Evolutionary conservation across 75 land plant species (phyloP), one percentile per base, ranked within the genome.

Genomic region (Selaginella tamariscina): DNA sequence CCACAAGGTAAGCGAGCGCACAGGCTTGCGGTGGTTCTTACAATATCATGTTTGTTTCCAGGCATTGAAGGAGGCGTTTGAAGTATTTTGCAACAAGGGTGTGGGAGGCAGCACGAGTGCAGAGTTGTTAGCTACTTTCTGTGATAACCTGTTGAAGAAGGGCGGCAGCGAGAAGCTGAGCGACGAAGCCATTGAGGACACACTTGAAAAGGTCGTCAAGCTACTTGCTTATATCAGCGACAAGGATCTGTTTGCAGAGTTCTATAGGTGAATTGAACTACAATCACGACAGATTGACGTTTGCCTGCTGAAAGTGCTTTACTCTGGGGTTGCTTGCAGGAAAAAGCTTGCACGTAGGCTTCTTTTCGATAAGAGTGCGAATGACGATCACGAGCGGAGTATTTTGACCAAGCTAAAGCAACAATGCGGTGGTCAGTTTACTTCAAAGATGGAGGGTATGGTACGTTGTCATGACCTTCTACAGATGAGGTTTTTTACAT

Each of bases 381-480:
- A 91, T 82, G 87, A 88, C 68, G 89, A 91, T 33, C 93, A 88
- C 79, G 97, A 91, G 56, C 81, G 89, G 67, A 88, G 88, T 68
- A 84, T 91, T 55, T 68, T 91, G 55, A 84, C 97, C 30, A 88
- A 91, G 72, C 60, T 88, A 56, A 91, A 91, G 72, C 89, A 91
- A 65, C 89, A 91, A 64, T 88, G 81, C 82, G 97, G 97, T 71
- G 92, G 89, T 0, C 97, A 88, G 64, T 88, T 88, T 62, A 91
- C 97, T 0, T 88, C 92, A 27, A 91, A 91, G 76, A 91, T 91
- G 92, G 97, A 91, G 80, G 89, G 97, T 49, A 91, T 91, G 93
- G 90, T 93, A 26, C 56, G 82, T 68, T 5, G 0, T n/a, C 63
- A 59, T 59, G 20, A 59, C 8, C 21, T 9, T 22, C 20, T 2